Conservation (phyloP, 257 asterid genomes). For the Solanum rostratum region DNA sequence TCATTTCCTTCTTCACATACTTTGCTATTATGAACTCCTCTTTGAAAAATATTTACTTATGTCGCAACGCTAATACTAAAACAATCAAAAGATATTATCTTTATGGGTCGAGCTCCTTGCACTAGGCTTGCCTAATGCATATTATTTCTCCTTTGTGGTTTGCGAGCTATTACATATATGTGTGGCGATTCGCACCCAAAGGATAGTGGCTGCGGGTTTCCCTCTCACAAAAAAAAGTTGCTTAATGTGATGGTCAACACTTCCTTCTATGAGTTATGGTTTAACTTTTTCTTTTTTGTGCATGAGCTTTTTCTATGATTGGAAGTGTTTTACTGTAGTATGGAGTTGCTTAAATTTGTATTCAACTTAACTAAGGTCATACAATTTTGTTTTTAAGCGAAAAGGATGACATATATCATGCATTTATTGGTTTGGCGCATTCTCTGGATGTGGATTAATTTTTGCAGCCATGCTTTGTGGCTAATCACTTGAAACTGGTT, state of each 20-base stretch:
- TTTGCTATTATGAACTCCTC: neutral
- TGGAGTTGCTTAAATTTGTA: neutral
- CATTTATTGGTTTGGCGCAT: neutral
- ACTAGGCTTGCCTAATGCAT: too few species aligned
- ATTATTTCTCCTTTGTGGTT: too few species aligned
- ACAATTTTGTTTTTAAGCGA: neutral
- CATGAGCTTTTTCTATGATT: neutral
- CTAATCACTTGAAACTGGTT: neutral
- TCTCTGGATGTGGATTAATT: neutral
- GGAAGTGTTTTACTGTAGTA: neutral
- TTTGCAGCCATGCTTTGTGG: neutral
- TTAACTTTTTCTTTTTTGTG: neutral
- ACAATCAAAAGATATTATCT: neutral
- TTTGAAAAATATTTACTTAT: neutral
- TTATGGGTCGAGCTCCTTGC: neutral
- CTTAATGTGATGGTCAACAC: neutral
- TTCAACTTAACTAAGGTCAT: neutral
- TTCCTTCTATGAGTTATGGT: neutral
- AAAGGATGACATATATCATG: neutral
- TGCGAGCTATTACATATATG: too few species aligned
- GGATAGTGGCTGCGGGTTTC: too few species aligned
- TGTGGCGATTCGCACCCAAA: too few species aligned
- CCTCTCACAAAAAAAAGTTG: neutral
- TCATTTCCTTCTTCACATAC: neutral
- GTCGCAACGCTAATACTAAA: neutral